Evolutionary conservation across 2,329 filamentous ascomycete species (phyloP).

Genomic region (Arthroderma sp.): DNA sequence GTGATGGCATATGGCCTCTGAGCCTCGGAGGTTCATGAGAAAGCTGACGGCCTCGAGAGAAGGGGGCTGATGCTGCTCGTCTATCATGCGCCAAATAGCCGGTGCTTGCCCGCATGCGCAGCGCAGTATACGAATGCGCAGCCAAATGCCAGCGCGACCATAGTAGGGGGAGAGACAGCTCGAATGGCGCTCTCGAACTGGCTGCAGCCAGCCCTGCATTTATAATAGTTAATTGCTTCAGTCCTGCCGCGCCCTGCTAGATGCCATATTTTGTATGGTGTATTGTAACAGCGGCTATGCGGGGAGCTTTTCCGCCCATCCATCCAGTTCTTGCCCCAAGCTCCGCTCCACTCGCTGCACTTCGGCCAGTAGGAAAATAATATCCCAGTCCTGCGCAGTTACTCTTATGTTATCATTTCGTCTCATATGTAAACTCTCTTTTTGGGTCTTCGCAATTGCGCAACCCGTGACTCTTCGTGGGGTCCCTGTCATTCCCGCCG

Average conservation of each 20-base stretch:
- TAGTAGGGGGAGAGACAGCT: neutral
- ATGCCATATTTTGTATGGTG: neutral
- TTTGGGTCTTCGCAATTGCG: neutral
- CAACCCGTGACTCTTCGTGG: neutral
- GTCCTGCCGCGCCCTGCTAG: neutral
- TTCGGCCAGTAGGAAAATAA: constrained; percentile 2
- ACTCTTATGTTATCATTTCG: neutral
- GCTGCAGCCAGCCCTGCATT: neutral
- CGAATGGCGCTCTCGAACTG: constrained; percentile 3
- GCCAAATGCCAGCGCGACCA: neutral
- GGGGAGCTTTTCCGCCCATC: constrained; percentile 4
- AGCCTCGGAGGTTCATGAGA: neutral
- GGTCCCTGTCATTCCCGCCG: neutral
- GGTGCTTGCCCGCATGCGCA: constrained; percentile 1
- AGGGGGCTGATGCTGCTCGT: neutral
- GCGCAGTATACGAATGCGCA: neutral
- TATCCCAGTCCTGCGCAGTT: neutral
- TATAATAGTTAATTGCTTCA: neutral
- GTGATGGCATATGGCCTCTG: no score
- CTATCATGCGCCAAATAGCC: neutral
- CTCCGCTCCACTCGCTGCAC: constrained; percentile 1
- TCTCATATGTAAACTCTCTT: constrained; percentile 5
- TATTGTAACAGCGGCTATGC: constrained; percentile 1
- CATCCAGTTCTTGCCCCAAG: neutral
- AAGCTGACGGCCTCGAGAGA: neutral